These are phyloP conservation scores for Aphanomyces stellatus DNA, from an alignment of 352 stramenopile species.

Conservation along the genomic window DNA sequence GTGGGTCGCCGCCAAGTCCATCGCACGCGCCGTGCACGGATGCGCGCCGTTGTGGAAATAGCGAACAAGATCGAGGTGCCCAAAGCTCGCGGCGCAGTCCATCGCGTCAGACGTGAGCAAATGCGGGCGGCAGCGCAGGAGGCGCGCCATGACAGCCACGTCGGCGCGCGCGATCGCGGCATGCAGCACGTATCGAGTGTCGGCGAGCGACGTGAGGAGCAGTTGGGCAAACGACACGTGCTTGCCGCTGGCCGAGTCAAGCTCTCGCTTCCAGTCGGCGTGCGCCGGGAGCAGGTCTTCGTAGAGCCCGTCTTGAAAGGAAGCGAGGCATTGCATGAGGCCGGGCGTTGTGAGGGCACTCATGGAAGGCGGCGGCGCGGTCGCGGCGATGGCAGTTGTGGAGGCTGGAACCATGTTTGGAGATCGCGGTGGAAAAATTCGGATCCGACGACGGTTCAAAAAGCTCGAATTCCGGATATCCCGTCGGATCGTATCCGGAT, in stretches of 20 bases:
- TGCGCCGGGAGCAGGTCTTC: background rate
- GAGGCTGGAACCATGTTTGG: no score
- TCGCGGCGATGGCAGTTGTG: no score
- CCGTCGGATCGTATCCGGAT: background rate
- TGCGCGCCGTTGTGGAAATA: conserved; percentile 18
- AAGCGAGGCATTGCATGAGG: background rate
- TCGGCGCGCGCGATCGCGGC: conserved; percentile 1
- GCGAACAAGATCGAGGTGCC: conserved; percentile 21
- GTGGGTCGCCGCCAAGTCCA: conserved; percentile 21
- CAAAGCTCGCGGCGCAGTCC: conserved; percentile 21
- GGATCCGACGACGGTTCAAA: conserved; percentile 11
- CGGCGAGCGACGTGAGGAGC: background rate
- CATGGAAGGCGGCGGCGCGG: no score
- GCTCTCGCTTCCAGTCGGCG: background rate
- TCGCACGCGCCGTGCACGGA: conserved; percentile 6
- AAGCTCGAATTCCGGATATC: background rate
- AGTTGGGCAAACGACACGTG: no score
- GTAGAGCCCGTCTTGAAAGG: conserved; percentile 10
- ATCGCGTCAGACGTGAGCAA: conserved; percentile 22
- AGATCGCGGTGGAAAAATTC: background rate
- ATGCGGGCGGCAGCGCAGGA: background rate
- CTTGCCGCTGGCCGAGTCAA: background rate
- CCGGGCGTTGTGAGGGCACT: no score
- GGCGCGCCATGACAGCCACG: background rate
- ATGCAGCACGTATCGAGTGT: conserved; percentile 9